phyloP scores from a whole-genome alignment of 805 yeast species.

The Yarrowia sp. region DNA sequence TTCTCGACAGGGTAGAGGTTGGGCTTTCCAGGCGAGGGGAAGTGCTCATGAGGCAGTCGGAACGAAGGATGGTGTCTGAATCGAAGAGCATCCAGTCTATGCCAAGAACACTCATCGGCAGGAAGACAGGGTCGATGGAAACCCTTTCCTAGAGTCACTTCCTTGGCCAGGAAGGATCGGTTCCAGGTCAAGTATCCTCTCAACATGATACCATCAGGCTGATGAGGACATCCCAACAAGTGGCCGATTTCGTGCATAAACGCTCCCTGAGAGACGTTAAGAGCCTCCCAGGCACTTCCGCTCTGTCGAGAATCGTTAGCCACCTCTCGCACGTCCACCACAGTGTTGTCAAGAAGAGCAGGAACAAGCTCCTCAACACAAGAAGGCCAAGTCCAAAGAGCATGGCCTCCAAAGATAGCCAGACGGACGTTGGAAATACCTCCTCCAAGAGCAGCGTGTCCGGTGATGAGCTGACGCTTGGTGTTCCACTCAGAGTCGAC shows the following conservation, averaged over 20 bases:
- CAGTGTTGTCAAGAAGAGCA: constrained; percentile 70
- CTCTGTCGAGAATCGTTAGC: constrained; percentile 87
- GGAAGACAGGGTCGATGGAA: constrained; percentile 41
- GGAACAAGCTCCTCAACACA: constrained; percentile 67
- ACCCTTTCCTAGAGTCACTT: constrained; percentile 37
- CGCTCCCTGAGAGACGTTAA: constrained; percentile 84
- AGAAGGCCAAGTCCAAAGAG: constrained; percentile 90
- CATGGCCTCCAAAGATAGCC: constrained; percentile 94
- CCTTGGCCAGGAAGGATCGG: constrained; percentile 76
- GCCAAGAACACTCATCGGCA: constrained; percentile 80
- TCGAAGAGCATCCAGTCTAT: constrained; percentile 72
- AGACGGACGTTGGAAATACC: constrained; percentile 65
- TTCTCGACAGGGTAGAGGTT: constrained; percentile 48
- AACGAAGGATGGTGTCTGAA: constrained; percentile 81
- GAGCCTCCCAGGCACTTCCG: constrained; percentile 86
- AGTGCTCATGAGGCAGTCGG: constrained; percentile 60
- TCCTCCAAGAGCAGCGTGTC: constrained; percentile 96
- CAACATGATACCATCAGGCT: constrained; percentile 84
- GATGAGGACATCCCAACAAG: constrained; percentile 86
- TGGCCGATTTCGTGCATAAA: constrained; percentile 96
- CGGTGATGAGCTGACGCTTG: constrained; percentile 54
- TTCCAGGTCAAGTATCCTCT: constrained; percentile 80
- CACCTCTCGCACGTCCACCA: constrained; percentile 61
- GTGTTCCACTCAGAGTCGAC: constrained; percentile 84
- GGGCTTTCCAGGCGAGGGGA: constrained; percentile 43